These are phyloP conservation scores for Eucalyptus regnans DNA, from an alignment of 345 rosid species.

Conservation along the genomic window DNA sequence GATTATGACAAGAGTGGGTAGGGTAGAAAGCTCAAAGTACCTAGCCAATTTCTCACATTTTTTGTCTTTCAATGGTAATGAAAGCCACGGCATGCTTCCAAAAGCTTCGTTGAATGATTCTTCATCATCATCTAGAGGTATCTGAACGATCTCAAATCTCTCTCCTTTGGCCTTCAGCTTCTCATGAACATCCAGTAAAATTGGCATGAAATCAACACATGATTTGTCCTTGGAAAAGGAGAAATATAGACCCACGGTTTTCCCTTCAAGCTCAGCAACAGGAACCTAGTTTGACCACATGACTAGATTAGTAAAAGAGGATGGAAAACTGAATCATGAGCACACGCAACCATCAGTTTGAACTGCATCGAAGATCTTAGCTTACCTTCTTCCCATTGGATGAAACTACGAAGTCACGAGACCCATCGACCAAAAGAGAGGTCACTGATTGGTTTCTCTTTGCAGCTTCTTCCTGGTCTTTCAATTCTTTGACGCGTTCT, in stretches of 20 bases:
- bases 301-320: neutral
- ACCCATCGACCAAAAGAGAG: slow-evolving; percentile 33
- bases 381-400: slow-evolving; percentile 41
- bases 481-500: slow-evolving; percentile 42
- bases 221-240: neutral
- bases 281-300: neutral
- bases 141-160: slow-evolving; percentile 7
- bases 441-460: slow-evolving; percentile 43
- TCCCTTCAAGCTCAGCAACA: slow-evolving; percentile 6
- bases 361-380: neutral
- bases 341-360: neutral
- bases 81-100: slow-evolving; percentile 6
- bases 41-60: neutral
- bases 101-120: neutral
- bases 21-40: neutral
- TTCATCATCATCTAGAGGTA: slow-evolving; percentile 1
- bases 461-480: slow-evolving; percentile 54
- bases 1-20: slow-evolving; percentile 11
- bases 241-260: slow-evolving; percentile 6
- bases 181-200: neutral
- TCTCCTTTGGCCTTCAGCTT: slow-evolving; percentile 2
- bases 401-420: slow-evolving; percentile 54
- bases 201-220: neutral
- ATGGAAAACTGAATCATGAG: neutral
- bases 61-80: slow-evolving; percentile 1